phyloP scores from a whole-genome alignment of 2,329 filamentous ascomycete species.

The Trichoderma sp. region DNA sequence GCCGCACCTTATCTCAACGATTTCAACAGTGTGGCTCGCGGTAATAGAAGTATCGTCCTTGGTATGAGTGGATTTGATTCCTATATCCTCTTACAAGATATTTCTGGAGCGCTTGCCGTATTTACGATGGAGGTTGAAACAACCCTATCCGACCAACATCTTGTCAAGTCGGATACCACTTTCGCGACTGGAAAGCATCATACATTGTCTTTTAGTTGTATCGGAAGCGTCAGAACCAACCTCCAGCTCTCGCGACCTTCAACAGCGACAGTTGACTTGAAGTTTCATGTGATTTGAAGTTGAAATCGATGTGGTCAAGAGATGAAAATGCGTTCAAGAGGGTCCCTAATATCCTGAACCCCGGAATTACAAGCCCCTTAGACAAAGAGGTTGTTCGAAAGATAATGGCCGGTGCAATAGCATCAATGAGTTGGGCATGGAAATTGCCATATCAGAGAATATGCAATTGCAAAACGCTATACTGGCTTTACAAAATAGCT shows the following conservation, averaged over 20 bases:
- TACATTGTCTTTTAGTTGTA: background rate
- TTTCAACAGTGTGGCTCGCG: background rate
- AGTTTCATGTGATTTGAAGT: constrained; percentile 33
- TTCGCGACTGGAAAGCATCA: background rate
- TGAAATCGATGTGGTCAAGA: constrained; percentile 56
- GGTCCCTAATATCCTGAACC: constrained; percentile 36
- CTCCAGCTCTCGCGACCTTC: constrained; percentile 60
- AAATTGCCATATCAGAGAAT: background rate
- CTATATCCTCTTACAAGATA: background rate
- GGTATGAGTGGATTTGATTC: background rate
- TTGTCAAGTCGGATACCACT: background rate
- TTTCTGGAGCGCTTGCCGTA: background rate
- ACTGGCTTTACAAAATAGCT: background rate
- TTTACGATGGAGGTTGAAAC: constrained; percentile 18
- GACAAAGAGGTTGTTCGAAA: constrained; percentile 59
- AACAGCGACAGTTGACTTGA: constrained; percentile 52
- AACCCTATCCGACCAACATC: constrained; percentile 37
- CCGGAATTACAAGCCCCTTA: constrained; percentile 44
- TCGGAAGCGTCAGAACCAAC: background rate
- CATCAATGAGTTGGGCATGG: constrained; percentile 53
- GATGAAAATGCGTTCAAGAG: constrained; percentile 58
- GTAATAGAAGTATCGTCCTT: background rate
- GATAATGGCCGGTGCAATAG: constrained; percentile 70
- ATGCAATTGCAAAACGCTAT: background rate
- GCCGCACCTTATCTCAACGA: background rate